Base-by-base conservation (phyloP, 1,139 yeast genomes). In the Kodamaea sp. region DNA sequence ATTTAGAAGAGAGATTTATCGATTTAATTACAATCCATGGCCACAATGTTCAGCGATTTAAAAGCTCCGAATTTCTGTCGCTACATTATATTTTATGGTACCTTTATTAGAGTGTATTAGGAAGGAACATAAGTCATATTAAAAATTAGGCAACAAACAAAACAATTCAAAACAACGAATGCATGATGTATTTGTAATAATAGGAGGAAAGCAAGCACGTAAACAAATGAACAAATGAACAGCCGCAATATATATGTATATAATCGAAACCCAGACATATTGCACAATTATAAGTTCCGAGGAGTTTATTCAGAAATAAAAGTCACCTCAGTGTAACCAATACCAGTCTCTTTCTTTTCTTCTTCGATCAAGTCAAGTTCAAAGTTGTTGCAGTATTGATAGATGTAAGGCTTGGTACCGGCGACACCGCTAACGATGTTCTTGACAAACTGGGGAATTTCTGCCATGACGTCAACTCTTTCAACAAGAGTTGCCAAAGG, bases 381-480 rank as follows among this genome's bases (percentile, higher is more conserved):
- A 53, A 72, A 58, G 31, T 74, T 70, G 59, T 85, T 82, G 56
- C 83, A 78, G 65, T 78, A 92, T 66, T 92, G 98, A 63, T 90
- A 92, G 53, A 92, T 90, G 66, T 78, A 92, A 23, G 98, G 98
- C 58, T 83, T 86, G 27, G 97, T 83, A 35, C 97, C 98, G 10
- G 95, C 92, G 38, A 90, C 94, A 41, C 96, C 96, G 45, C 90
- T 80, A 27, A 88, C 97, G 42, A 92, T 86, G 51, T 83, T 85
- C 64, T 92, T 92, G 46, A 92, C 95, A 63, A 92, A 89, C 48
- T 78, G 83, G 28, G 98, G 98, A 42, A 92, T 83, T 66, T 92
- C 98, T 27, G 92, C 89, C 97, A 92, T 89, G 42, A 92, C 97
- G 63, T 92, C 98, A 38, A 92, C 90, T 55, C 97, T 80, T 66